A percentile compares a stretch with the other conserved stretches of the same genome.
Evolutionary conservation across 176 grass and related monocot species (phyloP).

Genomic region (Pharus latifolius): DNA sequence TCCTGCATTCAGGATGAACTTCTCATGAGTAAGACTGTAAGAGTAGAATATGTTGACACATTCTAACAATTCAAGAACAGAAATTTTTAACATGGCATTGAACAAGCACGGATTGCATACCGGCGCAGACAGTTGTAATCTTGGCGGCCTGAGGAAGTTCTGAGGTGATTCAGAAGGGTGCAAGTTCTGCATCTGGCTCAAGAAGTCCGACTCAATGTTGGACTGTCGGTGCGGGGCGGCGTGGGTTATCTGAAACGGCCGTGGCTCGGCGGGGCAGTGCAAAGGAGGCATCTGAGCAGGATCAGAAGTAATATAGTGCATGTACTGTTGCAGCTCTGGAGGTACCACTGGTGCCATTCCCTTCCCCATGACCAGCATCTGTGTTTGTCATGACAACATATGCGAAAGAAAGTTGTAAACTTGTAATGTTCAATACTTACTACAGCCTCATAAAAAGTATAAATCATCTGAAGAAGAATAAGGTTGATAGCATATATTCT

Average conservation of each 20-base stretch:
- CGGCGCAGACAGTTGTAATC: slow-evolving; percentile 27
- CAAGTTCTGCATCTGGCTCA: slow-evolving; percentile 50
- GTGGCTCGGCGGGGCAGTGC: slow-evolving; percentile 22
- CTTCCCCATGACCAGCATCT: slow-evolving; percentile 73
- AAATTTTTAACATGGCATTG: neutral
- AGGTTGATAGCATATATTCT: too few species aligned
- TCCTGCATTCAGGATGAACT: slow-evolving; percentile 26
- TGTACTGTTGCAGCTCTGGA: slow-evolving; percentile 60
- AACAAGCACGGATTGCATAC: neutral
- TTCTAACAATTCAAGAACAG: neutral
- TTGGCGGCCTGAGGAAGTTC: slow-evolving; percentile 46
- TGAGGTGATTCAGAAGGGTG: slow-evolving; percentile 30
- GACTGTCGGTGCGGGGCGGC: slow-evolving; percentile 13
- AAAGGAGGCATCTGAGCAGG: slow-evolving; percentile 20
- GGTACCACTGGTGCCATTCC: slow-evolving; percentile 64
- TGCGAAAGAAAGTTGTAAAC: neutral
- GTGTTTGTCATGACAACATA: neutral
- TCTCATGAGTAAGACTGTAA: neutral
- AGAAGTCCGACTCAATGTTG: slow-evolving; percentile 39
- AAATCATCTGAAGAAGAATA: neutral
- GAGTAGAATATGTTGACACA: too few species aligned
- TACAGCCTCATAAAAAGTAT: neutral
- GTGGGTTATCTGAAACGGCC: slow-evolving; percentile 39
- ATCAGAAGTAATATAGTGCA: slow-evolving; percentile 37
- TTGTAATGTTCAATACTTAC: neutral